Conservation (phyloP, 208 protist genomes). For the Strigomonas culicis region DNA sequence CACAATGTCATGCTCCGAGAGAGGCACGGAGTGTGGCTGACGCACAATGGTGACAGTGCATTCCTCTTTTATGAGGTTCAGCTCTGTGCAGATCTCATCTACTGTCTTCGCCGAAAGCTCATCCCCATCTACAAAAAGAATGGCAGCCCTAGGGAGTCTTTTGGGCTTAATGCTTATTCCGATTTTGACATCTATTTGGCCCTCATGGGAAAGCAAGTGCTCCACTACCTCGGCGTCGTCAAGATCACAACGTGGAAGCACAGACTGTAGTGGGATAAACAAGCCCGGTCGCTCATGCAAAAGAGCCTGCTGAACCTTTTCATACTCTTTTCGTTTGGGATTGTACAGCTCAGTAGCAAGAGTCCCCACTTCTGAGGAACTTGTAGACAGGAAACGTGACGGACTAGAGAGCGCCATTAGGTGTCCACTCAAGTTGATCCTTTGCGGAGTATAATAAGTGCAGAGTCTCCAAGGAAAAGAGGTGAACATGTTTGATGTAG, state of each 20-base stretch:
- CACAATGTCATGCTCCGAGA: constrained; percentile 43
- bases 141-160: constrained; percentile 26
- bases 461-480: too few relatives aligned
- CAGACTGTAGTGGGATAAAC: constrained; percentile 36
- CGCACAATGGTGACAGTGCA: constrained; percentile 52
- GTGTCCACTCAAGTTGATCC: too few relatives aligned
- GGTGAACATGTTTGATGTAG: too few relatives aligned
- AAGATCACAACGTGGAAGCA: constrained; percentile 26
- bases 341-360: too few relatives aligned
- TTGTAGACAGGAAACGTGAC: too few relatives aligned
- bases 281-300: too few relatives aligned
- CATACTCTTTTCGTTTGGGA: too few relatives aligned
- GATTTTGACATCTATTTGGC: constrained; percentile 38
- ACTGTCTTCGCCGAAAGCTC: constrained; percentile 43
- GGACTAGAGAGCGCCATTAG: too few relatives aligned
- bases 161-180: constrained; percentile 42
- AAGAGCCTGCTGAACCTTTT: too few relatives aligned
- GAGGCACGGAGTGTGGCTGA: constrained; percentile 26
- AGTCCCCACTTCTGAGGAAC: too few relatives aligned
- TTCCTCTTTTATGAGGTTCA: constrained; percentile 42
- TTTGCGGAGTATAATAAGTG: too few relatives aligned
- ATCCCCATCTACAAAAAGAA: constrained; percentile 79
- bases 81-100: constrained; percentile 51
- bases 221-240: constrained; percentile 26
- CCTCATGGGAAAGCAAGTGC: constrained; percentile 22